Conservation (phyloP, 139 green algal species). For the Gonium pectorale region DNA sequence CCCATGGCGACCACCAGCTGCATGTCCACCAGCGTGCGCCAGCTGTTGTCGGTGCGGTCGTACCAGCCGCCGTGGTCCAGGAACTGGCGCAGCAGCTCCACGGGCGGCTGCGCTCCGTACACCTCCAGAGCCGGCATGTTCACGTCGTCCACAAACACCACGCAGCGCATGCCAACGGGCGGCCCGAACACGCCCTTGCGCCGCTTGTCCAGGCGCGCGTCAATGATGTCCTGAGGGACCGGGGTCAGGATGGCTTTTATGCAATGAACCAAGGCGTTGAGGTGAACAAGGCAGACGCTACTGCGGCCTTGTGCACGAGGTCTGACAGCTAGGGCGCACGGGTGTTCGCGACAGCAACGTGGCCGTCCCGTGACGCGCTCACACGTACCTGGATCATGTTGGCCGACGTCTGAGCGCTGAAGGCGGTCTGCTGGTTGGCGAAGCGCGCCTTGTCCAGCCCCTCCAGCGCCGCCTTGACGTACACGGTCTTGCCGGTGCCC, state of each 20-base stretch:
- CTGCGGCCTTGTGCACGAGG: no score
- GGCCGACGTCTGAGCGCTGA: slow-evolving; percentile 71
- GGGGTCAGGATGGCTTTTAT: slow-evolving; percentile 34
- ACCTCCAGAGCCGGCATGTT: slow-evolving; percentile 82
- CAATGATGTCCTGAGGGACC: slow-evolving; percentile 79
- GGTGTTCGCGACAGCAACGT: no score
- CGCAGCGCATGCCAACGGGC: slow-evolving; percentile 65
- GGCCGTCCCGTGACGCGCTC: no score
- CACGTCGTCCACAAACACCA: slow-evolving; percentile 81
- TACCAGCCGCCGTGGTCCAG: slow-evolving; percentile 85
- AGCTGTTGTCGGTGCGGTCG: slow-evolving; percentile 79
- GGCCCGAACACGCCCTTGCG: slow-evolving; percentile 78
- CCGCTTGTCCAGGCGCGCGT: slow-evolving; percentile 78
- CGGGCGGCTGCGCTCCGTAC: slow-evolving; percentile 82
- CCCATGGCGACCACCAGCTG: slow-evolving; percentile 83
- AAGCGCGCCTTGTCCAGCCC: slow-evolving; percentile 68
- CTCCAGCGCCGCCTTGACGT: slow-evolving; percentile 69
- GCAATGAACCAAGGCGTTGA: no score
- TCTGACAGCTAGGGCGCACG: no score
- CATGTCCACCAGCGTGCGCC: slow-evolving; percentile 77
- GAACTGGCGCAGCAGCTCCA: slow-evolving; percentile 86
- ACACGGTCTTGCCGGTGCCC: slow-evolving; percentile 82
- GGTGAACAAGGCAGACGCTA: no score
- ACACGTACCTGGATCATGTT: slow-evolving; percentile 54
- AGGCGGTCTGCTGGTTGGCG: slow-evolving; percentile 75